Base-by-base conservation (phyloP, 257 asterid genomes). In the Solanum gracilifrons region DNA sequence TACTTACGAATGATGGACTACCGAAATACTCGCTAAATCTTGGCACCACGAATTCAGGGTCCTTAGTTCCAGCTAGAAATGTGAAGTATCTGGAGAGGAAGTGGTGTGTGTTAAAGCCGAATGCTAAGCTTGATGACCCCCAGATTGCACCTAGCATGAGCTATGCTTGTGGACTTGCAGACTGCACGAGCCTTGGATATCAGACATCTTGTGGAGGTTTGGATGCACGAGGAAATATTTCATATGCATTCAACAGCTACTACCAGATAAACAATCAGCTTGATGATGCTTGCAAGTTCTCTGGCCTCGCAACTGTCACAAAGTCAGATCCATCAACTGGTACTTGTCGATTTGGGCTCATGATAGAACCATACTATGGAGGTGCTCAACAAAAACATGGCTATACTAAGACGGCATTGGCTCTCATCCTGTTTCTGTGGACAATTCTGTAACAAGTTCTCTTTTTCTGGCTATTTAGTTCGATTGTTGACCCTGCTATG, bases 21-120 rank as follows among this genome's bases (percentile, higher is more conserved):
- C 94, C 94, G 2, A 93, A 93, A 41, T 93, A 93, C 88, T 6
- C 72, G 0, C 91, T 93, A 62, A 92, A 92, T 89, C 92, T 93
- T 0, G 96, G 96, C 37, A 91, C 94, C 12, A 89, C 91, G 9
- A 92, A 41, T 85, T 89, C 92, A 0, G 89, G 90, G 9, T 11
- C 91, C 23, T 88, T 93, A 3, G 85, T 90, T 82, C 85, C 37
- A 82, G 85, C 85, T 31, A 48, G 66, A 48, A 82, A 82, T 82
- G 85, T 82, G 5, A 82, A 48, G 43, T 82, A 82, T 82, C 33
- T 82, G 85, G 85, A 82, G 43, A 48, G 85, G 85, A 82, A 82
- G 29, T 82, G 85, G 85, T 82, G 85, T 31, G 85, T 82, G 85
- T 29, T 82, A 18, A 82, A 82, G 64, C 85, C 85, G 29, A 48